Evolutionary conservation across 164 flowering plant genomes (phyloP).

Genomic region (Magnolia kwangsiensis): DNA sequence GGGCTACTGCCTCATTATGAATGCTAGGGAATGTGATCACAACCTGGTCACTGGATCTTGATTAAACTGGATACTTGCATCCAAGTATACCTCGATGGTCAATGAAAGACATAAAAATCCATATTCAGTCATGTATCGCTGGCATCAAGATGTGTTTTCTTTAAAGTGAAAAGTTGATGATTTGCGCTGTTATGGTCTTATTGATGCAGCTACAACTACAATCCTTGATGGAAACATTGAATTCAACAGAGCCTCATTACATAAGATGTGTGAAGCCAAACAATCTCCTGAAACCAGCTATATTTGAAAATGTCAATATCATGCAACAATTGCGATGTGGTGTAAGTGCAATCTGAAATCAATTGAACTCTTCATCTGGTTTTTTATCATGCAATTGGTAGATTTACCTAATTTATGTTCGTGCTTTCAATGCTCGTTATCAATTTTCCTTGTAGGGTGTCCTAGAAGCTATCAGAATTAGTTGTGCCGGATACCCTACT

Average conservation of each 20-base stretch:
- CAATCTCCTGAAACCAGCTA: slow-evolving; percentile 54
- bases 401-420: neutral
- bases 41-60: neutral
- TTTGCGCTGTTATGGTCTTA: neutral
- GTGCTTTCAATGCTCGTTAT: slow-evolving; percentile 4
- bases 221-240: slow-evolving; percentile 76
- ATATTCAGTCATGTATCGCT: neutral
- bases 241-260: slow-evolving; percentile 82
- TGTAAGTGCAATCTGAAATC: slow-evolving; percentile 46
- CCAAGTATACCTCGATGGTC: neutral
- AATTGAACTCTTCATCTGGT: neutral
- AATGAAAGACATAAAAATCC: neutral
- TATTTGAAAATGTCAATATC: slow-evolving; percentile 68
- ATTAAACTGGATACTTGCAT: neutral
- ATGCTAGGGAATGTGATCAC: neutral
- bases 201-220: slow-evolving; percentile 79
- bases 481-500: slow-evolving; percentile 89
- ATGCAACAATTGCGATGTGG: slow-evolving; percentile 86
- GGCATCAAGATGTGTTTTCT: neutral
- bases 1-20: neutral
- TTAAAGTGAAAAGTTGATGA: neutral
- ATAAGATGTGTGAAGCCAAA: slow-evolving; percentile 95
- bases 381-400: neutral
- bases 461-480: slow-evolving; percentile 84
- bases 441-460: slow-evolving; percentile 64